Conservation (phyloP, 2,329 filamentous ascomycete species). For the Talaromyces pinophilus region DNA sequence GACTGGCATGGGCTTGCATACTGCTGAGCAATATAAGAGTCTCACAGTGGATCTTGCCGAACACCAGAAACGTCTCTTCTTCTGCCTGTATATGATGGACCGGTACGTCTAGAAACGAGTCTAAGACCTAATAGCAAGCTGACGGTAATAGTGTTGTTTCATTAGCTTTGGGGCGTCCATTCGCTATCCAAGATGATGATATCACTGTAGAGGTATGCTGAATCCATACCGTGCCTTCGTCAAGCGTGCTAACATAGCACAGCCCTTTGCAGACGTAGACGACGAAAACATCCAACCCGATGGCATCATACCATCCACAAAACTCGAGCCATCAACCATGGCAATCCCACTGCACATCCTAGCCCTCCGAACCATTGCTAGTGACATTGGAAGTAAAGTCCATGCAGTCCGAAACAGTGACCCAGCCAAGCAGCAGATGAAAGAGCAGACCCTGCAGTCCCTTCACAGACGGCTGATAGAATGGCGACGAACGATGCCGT, state of each 20-base stretch:
- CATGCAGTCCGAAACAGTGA: slow-evolving; percentile 35
- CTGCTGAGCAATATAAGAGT: slow-evolving; percentile 38
- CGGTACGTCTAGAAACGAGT: slow-evolving; percentile 23
- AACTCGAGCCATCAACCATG: slow-evolving; percentile 38
- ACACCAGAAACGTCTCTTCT: slow-evolving; percentile 49
- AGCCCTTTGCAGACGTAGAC: slow-evolving; percentile 43
- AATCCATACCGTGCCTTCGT: background rate
- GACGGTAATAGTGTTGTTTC: slow-evolving; percentile 41
- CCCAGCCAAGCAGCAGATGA: slow-evolving; percentile 27
- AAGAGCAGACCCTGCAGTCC: slow-evolving; percentile 36
- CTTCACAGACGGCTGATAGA: slow-evolving; percentile 48
- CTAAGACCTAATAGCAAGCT: background rate
- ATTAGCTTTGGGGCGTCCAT: slow-evolving; percentile 48
- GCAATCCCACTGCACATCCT: slow-evolving; percentile 49
- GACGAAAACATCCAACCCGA: slow-evolving; percentile 38
- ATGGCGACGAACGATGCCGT: slow-evolving; percentile 51
- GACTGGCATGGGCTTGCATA: slow-evolving; percentile 48
- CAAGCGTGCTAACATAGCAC: background rate
- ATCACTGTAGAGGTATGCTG: slow-evolving; percentile 42
- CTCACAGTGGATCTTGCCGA: slow-evolving; percentile 39
- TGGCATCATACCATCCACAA: slow-evolving; percentile 25
- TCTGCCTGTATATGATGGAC: slow-evolving; percentile 55
- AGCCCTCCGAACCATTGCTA: slow-evolving; percentile 44
- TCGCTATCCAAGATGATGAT: slow-evolving; percentile 51
- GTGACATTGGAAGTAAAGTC: slow-evolving; percentile 44